Percentiles rank a stretch among this genome's conserved stretches.
Conservation (phyloP, 257 asterid genomes). For the Solanum virginianum region DNA sequence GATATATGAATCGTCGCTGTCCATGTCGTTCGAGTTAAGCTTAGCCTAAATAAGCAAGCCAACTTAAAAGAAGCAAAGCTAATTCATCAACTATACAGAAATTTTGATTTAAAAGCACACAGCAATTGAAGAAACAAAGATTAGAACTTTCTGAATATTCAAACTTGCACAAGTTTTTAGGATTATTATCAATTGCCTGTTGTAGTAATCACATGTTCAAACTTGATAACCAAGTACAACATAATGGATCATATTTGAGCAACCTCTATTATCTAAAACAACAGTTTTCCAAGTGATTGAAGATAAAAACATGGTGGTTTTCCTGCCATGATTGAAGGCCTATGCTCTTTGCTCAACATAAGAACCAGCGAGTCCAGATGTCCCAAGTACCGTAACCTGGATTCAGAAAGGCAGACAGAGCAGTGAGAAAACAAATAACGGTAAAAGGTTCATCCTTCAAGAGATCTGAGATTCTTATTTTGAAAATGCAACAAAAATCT, state of each 20-base stretch:
- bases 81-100: background rate
- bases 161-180: background rate
- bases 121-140: background rate
- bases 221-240: background rate
- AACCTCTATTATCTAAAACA: background rate
- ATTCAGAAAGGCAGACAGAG: background rate
- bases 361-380: slow-evolving; percentile 96
- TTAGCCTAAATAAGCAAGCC: background rate
- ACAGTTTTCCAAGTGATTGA: background rate
- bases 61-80: background rate
- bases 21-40: background rate
- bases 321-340: slow-evolving; percentile 3
- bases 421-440: background rate
- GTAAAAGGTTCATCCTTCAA: background rate
- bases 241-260: slow-evolving; percentile 1
- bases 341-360: slow-evolving; percentile 88
- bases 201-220: background rate
- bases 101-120: background rate
- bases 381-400: slow-evolving; percentile 93
- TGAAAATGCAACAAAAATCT: background rate
- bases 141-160: background rate
- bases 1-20: background rate
- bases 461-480: background rate
- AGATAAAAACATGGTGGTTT: background rate
- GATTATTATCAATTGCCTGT: background rate